Percentiles rank a stretch among this genome's conserved stretches.
phyloP scores from a whole-genome alignment of 2,329 filamentous ascomycete species.

The Talaromyces pinophilus region DNA sequence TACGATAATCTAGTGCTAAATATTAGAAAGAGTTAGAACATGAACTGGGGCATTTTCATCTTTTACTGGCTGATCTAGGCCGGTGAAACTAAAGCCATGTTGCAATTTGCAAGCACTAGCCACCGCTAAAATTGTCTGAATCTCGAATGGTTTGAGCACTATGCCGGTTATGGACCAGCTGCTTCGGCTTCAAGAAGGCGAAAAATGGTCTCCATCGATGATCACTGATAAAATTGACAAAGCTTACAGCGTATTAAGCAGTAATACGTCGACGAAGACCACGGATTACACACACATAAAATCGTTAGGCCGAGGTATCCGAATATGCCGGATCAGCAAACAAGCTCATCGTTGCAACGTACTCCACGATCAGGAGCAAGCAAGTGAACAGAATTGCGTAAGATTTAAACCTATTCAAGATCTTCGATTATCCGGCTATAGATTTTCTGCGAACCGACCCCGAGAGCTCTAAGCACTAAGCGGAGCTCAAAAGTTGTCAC shows the following conservation, averaged over 20 bases:
- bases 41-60: neutral
- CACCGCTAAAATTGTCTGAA: neutral
- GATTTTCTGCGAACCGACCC: neutral
- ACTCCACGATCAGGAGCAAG: neutral
- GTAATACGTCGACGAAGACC: neutral
- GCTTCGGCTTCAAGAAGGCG: neutral
- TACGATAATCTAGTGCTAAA: neutral
- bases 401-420: too few relatives aligned
- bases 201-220: neutral
- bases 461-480: neutral
- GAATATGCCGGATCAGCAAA: conserved; percentile 13
- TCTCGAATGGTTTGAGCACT: neutral
- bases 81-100: neutral
- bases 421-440: neutral
- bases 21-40: neutral
- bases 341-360: neutral
- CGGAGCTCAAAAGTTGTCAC: neutral
- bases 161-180: neutral
- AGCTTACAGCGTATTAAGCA: neutral
- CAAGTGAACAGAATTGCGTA: neutral
- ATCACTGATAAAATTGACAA: neutral
- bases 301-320: neutral
- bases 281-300: neutral
- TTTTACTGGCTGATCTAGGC: neutral
- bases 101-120: neutral